phyloP scores from a whole-genome alignment of 2,329 filamentous ascomycete species.

The Cryphonectria carpinicola region DNA sequence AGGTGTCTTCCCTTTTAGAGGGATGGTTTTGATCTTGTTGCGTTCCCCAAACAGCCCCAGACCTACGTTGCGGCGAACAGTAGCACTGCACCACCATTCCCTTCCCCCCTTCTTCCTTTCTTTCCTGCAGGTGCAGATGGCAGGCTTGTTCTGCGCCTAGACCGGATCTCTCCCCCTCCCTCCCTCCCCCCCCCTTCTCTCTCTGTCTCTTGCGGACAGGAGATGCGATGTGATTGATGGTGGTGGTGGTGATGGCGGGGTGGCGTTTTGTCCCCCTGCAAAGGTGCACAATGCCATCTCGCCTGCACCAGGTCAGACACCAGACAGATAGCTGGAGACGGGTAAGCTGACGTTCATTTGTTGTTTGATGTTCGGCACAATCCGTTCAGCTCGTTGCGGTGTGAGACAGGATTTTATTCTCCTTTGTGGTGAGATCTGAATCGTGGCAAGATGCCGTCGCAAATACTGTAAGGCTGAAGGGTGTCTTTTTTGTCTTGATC shows the following conservation, averaged over 20 bases:
- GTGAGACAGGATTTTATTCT: conserved; percentile 7
- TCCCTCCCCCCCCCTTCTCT: too few relatives aligned
- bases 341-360: not conserved
- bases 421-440: not conserved
- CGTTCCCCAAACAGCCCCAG: not conserved
- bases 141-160: not conserved
- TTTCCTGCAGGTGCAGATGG: not conserved
- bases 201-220: not conserved
- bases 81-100: not conserved
- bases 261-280: not conserved
- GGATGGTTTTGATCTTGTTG: not conserved
- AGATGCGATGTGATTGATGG: not conserved
- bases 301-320: not conserved
- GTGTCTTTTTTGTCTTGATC: not conserved
- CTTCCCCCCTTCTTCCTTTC: too few relatives aligned
- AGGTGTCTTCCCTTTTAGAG: not conserved
- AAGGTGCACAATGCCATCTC: not conserved
- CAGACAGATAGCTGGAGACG: not conserved
- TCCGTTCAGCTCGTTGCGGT: not conserved
- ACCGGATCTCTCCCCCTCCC: not conserved
- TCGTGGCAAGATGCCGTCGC: not conserved
- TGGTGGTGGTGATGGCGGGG: not conserved
- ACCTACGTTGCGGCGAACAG: not conserved
- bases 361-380: conserved; percentile 6
- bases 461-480: not conserved